Percentiles rank a stretch among this genome's conserved stretches.
These are phyloP conservation scores for Hirschfeldia incana DNA, from an alignment of 345 rosid genomes.

Conservation along the genomic window DNA sequence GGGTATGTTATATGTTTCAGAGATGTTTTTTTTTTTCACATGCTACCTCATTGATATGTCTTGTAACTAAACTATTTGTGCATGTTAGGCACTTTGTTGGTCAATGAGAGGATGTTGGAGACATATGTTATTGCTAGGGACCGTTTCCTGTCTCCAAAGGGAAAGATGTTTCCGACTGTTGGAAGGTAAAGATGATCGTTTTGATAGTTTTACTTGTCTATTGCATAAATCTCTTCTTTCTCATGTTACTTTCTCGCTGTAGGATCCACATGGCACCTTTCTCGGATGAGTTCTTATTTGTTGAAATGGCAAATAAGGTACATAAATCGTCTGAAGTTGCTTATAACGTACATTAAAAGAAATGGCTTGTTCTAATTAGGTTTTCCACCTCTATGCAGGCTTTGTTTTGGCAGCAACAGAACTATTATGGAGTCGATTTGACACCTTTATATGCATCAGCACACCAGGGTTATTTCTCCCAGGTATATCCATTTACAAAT, in stretches of 20 bases:
- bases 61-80: background rate
- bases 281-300: conserved; percentile 82
- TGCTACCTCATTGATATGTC: background rate
- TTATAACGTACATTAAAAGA: background rate
- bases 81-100: conserved; percentile 73
- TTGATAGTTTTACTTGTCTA: background rate
- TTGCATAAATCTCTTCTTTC: background rate
- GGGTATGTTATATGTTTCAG: conserved; percentile 59
- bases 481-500: conserved; percentile 47
- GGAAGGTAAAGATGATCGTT: conserved; percentile 64
- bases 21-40: conserved; percentile 7
- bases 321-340: conserved; percentile 8
- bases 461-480: conserved; percentile 89
- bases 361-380: background rate
- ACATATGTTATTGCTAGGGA: conserved; percentile 96
- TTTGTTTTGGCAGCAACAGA: conserved; percentile 94
- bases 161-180: conserved; percentile 87
- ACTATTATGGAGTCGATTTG: conserved; percentile 87
- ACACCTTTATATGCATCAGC: conserved; percentile 78
- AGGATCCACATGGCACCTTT: conserved; percentile 99
- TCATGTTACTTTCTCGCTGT: conserved; percentile 36
- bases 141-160: conserved; percentile 72
- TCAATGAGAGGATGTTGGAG: conserved; percentile 96
- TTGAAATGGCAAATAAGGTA: conserved; percentile 98
- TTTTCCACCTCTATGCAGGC: conserved; percentile 52